phyloP scores from a whole-genome alignment of 2,329 filamentous ascomycete species.

The Blastomyces gilchristii region DNA sequence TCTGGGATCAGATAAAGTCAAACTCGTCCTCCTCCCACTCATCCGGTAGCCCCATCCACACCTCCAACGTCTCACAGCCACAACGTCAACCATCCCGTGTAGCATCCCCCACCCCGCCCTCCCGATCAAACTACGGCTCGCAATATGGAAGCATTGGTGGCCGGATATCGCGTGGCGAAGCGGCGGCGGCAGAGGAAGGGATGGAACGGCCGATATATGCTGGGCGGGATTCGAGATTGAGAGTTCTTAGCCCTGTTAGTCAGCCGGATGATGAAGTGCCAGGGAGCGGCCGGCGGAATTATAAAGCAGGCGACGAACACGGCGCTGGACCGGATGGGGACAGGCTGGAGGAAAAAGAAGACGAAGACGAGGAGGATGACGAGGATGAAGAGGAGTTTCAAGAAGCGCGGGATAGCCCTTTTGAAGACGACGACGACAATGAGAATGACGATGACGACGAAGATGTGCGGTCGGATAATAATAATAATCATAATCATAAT shows the following conservation, averaged over 20 bases:
- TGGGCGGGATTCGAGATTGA: constrained; percentile 48
- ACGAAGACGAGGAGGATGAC: constrained; percentile 22
- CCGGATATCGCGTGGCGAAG: constrained; percentile 24
- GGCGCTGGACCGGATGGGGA: constrained; percentile 19
- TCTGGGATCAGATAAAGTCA: constrained; percentile 95
- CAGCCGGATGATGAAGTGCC: constrained; percentile 58
- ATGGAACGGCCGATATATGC: constrained; percentile 27
- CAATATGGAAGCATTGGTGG: constrained; percentile 29
- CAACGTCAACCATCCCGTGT: constrained; percentile 20
- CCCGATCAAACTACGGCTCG: constrained; percentile 16
- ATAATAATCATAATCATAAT: not conserved
- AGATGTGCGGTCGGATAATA: not conserved
- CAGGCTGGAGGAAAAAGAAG: constrained; percentile 25
- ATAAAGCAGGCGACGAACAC: constrained; percentile 38
- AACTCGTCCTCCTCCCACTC: constrained; percentile 59
- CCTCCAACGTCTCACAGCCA: constrained; percentile 8
- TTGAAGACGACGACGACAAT: constrained; percentile 20
- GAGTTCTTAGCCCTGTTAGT: constrained; percentile 74
- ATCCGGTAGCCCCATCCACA: constrained; percentile 22
- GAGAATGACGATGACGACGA: not conserved
- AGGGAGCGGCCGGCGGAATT: constrained; percentile 16
- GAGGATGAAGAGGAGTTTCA: constrained; percentile 26
- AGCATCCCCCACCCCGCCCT: not conserved
- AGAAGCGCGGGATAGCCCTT: constrained; percentile 16
- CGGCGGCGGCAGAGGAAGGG: constrained; percentile 30